Conservation (phyloP, 352 stramenopile genomes). For the Phytophthora lateralis region DNA sequence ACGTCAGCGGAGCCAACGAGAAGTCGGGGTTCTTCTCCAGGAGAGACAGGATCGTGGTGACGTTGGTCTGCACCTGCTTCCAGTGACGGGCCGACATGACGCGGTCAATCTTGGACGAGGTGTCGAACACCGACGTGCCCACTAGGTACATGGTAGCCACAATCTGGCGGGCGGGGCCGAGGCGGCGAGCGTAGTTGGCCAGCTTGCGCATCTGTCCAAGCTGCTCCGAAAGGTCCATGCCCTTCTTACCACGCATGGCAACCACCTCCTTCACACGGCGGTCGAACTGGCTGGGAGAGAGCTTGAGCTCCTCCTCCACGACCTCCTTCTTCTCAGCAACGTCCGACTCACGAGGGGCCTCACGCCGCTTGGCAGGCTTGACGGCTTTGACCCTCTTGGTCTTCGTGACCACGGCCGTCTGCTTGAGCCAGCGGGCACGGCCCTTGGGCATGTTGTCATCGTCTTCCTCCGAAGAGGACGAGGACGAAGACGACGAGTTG, state of each 20-base stretch:
- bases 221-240: slow-evolving; percentile 77
- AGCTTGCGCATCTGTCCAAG: slow-evolving; percentile 76
- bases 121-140: slow-evolving; percentile 83
- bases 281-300: slow-evolving; percentile 80
- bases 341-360: slow-evolving; percentile 61
- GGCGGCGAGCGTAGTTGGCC: slow-evolving; percentile 75
- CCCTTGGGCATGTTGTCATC: slow-evolving; percentile 94
- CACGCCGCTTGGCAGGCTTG: slow-evolving; percentile 47
- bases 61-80: slow-evolving; percentile 70
- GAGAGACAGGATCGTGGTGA: slow-evolving; percentile 72
- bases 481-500: slow-evolving; percentile 67
- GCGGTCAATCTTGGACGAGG: slow-evolving; percentile 84
- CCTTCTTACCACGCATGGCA: slow-evolving; percentile 83
- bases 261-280: slow-evolving; percentile 87
- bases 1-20: slow-evolving; percentile 67
- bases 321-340: slow-evolving; percentile 54
- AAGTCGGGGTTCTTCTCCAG: slow-evolving; percentile 88
- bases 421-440: slow-evolving; percentile 96
- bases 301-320: slow-evolving; percentile 86
- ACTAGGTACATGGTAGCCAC: slow-evolving; percentile 85
- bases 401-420: slow-evolving; percentile 73
- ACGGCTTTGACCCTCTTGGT: slow-evolving; percentile 49
- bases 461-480: slow-evolving; percentile 60
- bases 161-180: slow-evolving; percentile 77
- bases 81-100: slow-evolving; percentile 83